These are phyloP conservation scores for Pyrenopolyporus hunteri DNA, from an alignment of 495 filamentous ascomycete species.

Conservation along the genomic window DNA sequence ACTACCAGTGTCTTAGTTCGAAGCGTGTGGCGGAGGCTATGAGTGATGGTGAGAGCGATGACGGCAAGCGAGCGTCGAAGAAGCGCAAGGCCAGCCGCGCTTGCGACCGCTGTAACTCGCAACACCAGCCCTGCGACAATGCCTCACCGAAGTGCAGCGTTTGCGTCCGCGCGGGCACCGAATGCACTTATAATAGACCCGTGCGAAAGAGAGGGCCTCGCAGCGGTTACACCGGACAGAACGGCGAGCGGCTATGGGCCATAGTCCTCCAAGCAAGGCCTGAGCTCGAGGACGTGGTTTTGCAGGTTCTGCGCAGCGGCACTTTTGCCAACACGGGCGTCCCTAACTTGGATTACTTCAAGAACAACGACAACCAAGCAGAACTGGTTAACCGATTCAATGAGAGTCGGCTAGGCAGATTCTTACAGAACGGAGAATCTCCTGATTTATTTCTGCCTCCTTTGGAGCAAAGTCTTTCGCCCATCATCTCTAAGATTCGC, in stretches of 20 bases:
- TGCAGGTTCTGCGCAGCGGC: conserved; percentile 37
- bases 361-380: conserved; percentile 42
- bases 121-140: conserved; percentile 45
- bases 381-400: conserved; percentile 42
- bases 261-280: conserved; percentile 40
- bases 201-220: conserved; percentile 43
- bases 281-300: conserved; percentile 41
- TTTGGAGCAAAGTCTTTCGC: conserved; percentile 32
- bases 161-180: conserved; percentile 41
- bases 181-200: conserved; percentile 43
- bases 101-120: conserved; percentile 44
- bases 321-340: conserved; percentile 38
- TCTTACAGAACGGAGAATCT: conserved; percentile 39
- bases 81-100: conserved; percentile 45
- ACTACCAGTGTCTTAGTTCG: conserved; percentile 9
- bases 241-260: conserved; percentile 44
- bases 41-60: conserved; percentile 45
- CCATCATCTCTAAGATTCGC: conserved; percentile 28
- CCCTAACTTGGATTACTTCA: conserved; percentile 42
- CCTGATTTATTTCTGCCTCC: conserved; percentile 38
- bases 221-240: conserved; percentile 44
- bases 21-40: conserved; percentile 40
- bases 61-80: conserved; percentile 40
- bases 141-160: conserved; percentile 43
- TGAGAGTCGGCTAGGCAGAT: conserved; percentile 40